Base-by-base conservation (phyloP, 805 yeast species). In the Hanseniaspora jakobsenii region DNA sequence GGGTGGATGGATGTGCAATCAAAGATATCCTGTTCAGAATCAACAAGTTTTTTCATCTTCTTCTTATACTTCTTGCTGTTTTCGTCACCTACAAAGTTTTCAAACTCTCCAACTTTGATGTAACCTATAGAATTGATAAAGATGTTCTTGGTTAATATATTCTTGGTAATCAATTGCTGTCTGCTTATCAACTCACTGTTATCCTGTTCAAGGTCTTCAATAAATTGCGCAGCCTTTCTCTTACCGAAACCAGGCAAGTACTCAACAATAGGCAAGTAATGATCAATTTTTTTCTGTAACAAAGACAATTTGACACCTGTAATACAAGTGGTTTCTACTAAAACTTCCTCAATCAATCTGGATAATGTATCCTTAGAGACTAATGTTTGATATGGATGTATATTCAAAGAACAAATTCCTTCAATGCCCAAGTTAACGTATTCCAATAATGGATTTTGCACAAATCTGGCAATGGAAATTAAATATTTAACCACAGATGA, bases 1-100 rank as follows among this genome's bases (percentile, higher is more conserved):
- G 97, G 97, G 55, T 91, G 99, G 37, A 91, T 86, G 65, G 98
- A 75, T 0, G 98, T 91, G 40, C 91, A 87, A 61, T 91, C 99
- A 52, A 91, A 70, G 34, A 81, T 68, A 55, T 89, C 96, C 28
- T 80, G 72, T 22, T 78, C 76, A n/a, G 74, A 35, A 14, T 37
- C 14, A 8, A 41, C 12, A 9, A 13, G 17, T 14, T 41, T 29
- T 13, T 65, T 48, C 77, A 69, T 48, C 64, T 70, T 41, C 24
- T 41, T 34, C 18, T 35, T 34, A 17, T 29, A 27, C 29, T 44
- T 44, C 38, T 72, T 70, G 30, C 64, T 61, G n/a, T 71, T 62
- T n/a, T 69, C 61, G 47, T 67, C 44, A n/a, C 48, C 45, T 8
- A 41, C 45, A 41, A 41, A 41, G 9, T 14, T 41, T 1, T 31